phyloP scores from a whole-genome alignment of 257 asterid genomes.

The Jasminum sambac region DNA sequence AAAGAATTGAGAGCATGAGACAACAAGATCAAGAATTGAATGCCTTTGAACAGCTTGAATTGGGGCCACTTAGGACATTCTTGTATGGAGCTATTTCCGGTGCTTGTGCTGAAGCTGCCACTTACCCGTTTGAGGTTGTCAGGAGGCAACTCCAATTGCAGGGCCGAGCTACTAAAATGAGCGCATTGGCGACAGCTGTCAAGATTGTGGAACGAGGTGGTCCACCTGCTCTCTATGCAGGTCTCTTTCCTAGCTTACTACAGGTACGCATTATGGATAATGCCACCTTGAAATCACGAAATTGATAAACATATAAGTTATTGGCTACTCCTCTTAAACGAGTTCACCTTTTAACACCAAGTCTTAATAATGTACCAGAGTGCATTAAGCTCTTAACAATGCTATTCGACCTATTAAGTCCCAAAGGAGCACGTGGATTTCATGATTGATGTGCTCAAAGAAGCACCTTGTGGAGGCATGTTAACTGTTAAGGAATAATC shows the following conservation, averaged over 20 bases:
- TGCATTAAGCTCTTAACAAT: no score
- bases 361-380: no score
- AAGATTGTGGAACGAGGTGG: constrained; percentile 87
- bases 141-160: constrained; percentile 94
- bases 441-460: no score
- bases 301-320: no score
- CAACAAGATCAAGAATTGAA: constrained; percentile 62
- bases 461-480: no score
- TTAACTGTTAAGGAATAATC: no score
- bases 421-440: no score
- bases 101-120: constrained; percentile 96
- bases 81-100: constrained; percentile 95
- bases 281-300: no score
- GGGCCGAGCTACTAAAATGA: constrained; percentile 68
- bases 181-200: constrained; percentile 63
- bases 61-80: constrained; percentile 87
- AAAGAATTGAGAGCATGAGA: constrained; percentile 64
- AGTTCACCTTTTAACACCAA: no score
- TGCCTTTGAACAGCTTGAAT: constrained; percentile 84
- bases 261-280: no score
- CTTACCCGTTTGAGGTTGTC: constrained; percentile 93
- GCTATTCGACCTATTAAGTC: no score
- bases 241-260: constrained; percentile 82
- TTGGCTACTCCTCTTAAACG: no score
- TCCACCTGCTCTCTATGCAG: constrained; percentile 88